Evolutionary conservation across 345 rosid species (phyloP).

Genomic region (Rhodamnia rubescens): DNA sequence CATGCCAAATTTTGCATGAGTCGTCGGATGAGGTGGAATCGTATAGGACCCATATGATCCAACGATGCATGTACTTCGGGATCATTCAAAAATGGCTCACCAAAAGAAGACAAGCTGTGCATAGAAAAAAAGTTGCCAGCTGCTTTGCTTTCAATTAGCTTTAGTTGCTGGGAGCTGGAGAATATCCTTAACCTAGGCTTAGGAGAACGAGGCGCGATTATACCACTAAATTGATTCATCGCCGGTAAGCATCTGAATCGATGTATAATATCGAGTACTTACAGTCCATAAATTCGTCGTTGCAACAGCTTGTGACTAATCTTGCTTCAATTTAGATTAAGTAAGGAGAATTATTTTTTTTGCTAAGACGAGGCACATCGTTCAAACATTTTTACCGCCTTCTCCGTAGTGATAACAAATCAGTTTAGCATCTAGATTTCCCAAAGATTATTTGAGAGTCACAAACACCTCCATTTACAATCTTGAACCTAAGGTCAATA

Average conservation of each 20-base stretch:
- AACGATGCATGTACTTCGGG: not conserved
- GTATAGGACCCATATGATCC: no score
- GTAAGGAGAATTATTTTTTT: not conserved
- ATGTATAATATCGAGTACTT: not conserved
- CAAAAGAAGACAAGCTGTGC: no score
- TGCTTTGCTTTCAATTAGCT: not conserved
- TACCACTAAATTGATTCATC: not conserved
- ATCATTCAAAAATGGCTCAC: not conserved
- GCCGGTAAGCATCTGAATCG: accelerated
- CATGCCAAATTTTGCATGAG: not conserved
- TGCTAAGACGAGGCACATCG: not conserved
- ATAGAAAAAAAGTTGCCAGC: no score
- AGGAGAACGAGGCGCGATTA: not conserved
- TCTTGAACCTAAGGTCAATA: not conserved
- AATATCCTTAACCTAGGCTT: no score
- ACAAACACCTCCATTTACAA: not conserved
- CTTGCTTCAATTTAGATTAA: not conserved
- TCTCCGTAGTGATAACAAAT: not conserved
- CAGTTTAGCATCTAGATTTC: not conserved
- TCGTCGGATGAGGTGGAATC: not conserved
- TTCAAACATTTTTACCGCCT: not conserved
- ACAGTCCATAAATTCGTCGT: not conserved
- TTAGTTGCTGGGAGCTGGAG: not conserved
- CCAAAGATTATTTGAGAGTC: not conserved
- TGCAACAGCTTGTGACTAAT: accelerated